Percentiles rank a stretch among this genome's conserved stretches.
Evolutionary conservation across 305 asterid genomes (phyloP).

Genomic region (Rubia balearica): DNA sequence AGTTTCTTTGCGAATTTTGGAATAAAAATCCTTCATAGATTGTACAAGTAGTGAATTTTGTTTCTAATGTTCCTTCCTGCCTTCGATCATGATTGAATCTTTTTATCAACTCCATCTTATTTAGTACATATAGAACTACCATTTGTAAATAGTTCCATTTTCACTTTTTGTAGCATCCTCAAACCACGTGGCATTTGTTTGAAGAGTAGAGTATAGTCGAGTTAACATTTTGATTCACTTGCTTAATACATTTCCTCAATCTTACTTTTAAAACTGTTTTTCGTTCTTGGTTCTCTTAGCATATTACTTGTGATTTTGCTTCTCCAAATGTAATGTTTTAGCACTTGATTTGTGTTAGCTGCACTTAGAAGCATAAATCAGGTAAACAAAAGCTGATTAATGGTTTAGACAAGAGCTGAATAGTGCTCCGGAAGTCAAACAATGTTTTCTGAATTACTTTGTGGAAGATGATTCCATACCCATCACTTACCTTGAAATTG

Average conservation of each 20-base stretch:
- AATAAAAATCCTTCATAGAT: neutral
- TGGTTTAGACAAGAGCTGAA: too few species aligned
- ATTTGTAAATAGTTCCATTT: neutral
- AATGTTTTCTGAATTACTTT: too few species aligned
- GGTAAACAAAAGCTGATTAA: neutral
- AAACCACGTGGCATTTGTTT: too few species aligned
- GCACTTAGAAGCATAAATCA: too few species aligned
- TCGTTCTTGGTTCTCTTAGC: neutral
- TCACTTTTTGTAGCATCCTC: neutral
- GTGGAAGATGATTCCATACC: too few species aligned
- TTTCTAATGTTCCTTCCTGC: neutral
- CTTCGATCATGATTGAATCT: neutral
- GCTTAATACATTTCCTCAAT: too few species aligned
- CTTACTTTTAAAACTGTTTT: neutral
- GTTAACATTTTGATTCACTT: too few species aligned
- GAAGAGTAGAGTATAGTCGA: too few species aligned
- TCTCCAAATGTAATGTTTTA: neutral
- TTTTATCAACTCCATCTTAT: neutral
- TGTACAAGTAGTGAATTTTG: neutral
- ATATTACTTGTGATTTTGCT: neutral
- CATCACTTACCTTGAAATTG: too few species aligned
- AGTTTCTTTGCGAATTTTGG: neutral
- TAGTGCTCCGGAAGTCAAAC: too few species aligned
- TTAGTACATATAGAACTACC: neutral
- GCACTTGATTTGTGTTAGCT: neutral